Base-by-base conservation (phyloP, 2,329 filamentous ascomycete genomes). In the Chaetomium sp. region DNA sequence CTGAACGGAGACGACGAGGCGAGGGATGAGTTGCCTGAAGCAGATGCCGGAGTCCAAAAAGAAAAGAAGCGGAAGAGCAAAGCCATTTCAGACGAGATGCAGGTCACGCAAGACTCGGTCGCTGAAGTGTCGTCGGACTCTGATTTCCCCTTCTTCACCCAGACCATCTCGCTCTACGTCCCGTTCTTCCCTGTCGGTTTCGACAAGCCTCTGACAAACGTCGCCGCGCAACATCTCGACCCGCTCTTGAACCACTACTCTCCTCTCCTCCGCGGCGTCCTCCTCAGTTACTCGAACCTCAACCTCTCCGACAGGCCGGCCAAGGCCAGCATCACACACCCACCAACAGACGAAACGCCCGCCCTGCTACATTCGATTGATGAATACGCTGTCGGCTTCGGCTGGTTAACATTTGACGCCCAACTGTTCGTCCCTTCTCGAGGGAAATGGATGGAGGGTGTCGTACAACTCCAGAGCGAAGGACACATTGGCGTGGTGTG, bases 401-500 rank as follows among this genome's bases (percentile, higher is more conserved):
- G 91, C 56, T 98, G 94, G 89, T 85, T 96, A 25, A 97, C 92
- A 0, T 92, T 90, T 1, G 92, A 96, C 25, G 90, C 97, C 67
- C 82, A 96, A 53, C 80, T 98, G 21, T 96, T 97, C 75, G 85
- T 90, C 35, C 94, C 95, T 0, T 81, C 83, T 60, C 85, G 86
- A 54, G 91, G 91, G 42, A 86, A 88, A 9, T 87, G 85, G 77
- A 84, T 98, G 74, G 89, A 93, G 70, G 95, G 92, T 12, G 88
- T 84, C 70, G 85, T 97, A 63, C 95, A 94, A 72, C 82, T 97
- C 33, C 92, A 96, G 74, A 94, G 90, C 56, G 91, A 95, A 71
- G 92, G 92, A 7, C 92, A 97, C 74, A 83, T 99, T 7, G 93
- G 94, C 23, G 85, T 97, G 2, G 87, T 96, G 12, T 95, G 92